Percentiles rank a stretch among this genome's conserved stretches.
Evolutionary conservation across 768 basidiomycete species (phyloP).

Genomic region (Hygrocybe punicea): DNA sequence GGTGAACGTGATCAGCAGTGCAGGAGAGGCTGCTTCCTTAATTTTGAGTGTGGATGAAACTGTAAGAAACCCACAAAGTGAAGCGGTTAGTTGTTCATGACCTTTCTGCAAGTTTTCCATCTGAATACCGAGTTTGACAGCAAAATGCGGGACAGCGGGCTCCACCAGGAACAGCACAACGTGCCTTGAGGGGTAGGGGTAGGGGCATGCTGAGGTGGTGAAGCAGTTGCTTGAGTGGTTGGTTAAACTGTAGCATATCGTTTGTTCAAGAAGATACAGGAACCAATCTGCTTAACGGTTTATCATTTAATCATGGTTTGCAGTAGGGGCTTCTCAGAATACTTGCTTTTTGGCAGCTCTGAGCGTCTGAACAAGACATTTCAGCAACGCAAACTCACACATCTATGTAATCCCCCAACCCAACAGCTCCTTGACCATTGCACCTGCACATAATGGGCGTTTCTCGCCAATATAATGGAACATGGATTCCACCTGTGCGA

Average conservation of each 20-base stretch:
- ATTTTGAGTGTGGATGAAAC: constrained; percentile 98
- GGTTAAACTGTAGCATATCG: background rate
- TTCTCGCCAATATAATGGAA: background rate
- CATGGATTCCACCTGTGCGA: background rate
- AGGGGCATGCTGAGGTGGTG: constrained; percentile 76
- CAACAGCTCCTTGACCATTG: background rate
- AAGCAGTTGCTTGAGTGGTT: constrained; percentile 6
- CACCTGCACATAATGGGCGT: background rate
- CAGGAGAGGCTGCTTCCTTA: constrained; percentile 92
- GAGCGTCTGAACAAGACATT: too few relatives aligned
- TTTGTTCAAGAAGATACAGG: too few relatives aligned
- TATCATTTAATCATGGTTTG: too few relatives aligned
- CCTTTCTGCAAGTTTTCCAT: constrained; percentile 4
- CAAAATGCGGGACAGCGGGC: constrained; percentile 81
- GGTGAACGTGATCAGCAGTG: constrained; percentile 91
- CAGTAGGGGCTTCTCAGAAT: too few relatives aligned
- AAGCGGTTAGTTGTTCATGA: constrained; percentile 58
- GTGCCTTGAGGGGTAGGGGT: constrained; percentile 82
- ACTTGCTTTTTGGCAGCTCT: too few relatives aligned
- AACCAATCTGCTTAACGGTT: too few relatives aligned
- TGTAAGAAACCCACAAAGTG: constrained; percentile 91
- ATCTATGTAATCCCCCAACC: constrained; percentile 7
- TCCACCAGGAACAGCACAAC: constrained; percentile 86
- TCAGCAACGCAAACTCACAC: constrained; percentile 1
- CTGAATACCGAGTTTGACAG: constrained; percentile 39